phyloP scores from a whole-genome alignment of 768 basidiomycete genomes.

The Mycena filopes region DNA sequence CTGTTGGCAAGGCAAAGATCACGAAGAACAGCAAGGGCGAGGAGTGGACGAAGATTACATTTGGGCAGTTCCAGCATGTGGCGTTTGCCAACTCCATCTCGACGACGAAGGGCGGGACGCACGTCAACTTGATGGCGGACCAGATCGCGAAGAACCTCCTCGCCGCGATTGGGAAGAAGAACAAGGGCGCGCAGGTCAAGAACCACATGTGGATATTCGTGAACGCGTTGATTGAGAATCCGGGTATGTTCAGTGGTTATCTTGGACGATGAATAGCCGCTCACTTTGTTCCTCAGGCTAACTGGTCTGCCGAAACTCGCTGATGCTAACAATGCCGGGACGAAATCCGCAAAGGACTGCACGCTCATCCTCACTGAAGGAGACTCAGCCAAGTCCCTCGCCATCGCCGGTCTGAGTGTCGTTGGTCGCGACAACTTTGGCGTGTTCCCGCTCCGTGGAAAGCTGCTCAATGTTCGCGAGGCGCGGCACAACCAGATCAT shows the following conservation, averaged over 20 bases:
- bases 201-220: constrained; percentile 99
- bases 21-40: constrained; percentile 89
- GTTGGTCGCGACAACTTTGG: constrained; percentile 98
- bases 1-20: constrained; percentile 90
- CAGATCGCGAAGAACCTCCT: constrained; percentile 90
- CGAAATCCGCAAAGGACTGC: constrained; percentile 80
- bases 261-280: not conserved
- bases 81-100: constrained; percentile 98
- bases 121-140: constrained; percentile 86
- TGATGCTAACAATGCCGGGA: constrained; percentile 98
- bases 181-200: constrained; percentile 96
- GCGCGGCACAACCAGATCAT: constrained; percentile 95
- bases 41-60: constrained; percentile 93
- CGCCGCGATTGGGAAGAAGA: constrained; percentile 91
- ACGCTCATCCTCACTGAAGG: constrained; percentile 98
- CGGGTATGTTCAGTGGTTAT: no score
- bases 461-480: constrained; percentile 96
- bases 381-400: constrained; percentile 97
- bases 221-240: constrained; percentile 95
- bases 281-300: constrained; percentile 60
- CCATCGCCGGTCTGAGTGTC: constrained; percentile 92
- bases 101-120: constrained; percentile 96
- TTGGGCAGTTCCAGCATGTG: constrained; percentile 92
- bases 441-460: constrained; percentile 97
- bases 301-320: constrained; percentile 92